phyloP scores from a whole-genome alignment of 2,329 filamentous ascomycete genomes.

The Colletotrichum horii region DNA sequence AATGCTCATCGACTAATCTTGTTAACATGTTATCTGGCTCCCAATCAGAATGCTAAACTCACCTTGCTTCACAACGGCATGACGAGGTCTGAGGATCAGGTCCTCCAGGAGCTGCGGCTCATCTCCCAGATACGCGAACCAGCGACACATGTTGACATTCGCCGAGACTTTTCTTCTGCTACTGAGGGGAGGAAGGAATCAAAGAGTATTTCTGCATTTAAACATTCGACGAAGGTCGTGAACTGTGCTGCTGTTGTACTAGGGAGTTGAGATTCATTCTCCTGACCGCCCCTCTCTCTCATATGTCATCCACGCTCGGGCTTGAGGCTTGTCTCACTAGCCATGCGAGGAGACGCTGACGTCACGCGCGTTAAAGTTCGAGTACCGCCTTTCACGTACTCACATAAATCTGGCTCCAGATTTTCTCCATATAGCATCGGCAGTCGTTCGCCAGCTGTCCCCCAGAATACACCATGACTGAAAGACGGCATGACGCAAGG shows the following conservation, averaged over 20 bases:
- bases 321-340: background rate
- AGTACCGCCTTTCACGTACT: background rate
- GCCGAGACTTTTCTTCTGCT: background rate
- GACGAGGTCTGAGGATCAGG: slow-evolving; percentile 1
- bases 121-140: slow-evolving; percentile 11
- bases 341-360: background rate
- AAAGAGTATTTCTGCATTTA: accelerated
- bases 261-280: accelerated
- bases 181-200: accelerated
- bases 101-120: slow-evolving; percentile 15
- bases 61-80: slow-evolving; percentile 16
- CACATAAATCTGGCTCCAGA: background rate
- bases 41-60: background rate
- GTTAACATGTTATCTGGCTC: background rate
- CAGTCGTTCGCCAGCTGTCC: accelerated
- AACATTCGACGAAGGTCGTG: background rate
- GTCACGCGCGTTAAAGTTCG: background rate
- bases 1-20: slow-evolving; percentile 4
- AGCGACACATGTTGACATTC: background rate
- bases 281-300: background rate
- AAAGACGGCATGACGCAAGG: background rate
- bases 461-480: background rate
- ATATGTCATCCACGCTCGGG: background rate
- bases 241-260: background rate
- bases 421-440: background rate